Evolutionary conservation across 1,139 yeast genomes (phyloP).

Genomic region (Scheffersomyces stambukii): DNA sequence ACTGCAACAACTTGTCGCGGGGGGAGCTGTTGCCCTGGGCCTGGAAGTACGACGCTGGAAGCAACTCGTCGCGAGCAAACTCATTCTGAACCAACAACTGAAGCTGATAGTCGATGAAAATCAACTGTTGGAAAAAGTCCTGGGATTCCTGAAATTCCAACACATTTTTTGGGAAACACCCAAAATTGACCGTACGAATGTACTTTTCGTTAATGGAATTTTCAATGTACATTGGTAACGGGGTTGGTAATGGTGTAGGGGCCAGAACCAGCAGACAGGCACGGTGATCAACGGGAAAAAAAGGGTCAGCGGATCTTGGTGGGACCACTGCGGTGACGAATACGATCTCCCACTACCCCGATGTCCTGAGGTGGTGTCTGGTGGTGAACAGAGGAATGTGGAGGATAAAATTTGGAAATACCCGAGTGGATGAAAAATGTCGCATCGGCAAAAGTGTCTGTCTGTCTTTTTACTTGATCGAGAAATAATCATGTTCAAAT

Average conservation of each 20-base stretch:
- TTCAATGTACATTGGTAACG: slow-evolving; percentile 20
- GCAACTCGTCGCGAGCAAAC: slow-evolving; percentile 25
- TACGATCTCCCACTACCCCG: too few relatives aligned
- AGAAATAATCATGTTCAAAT: too few relatives aligned
- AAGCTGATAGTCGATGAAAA: slow-evolving; percentile 39
- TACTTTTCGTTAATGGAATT: slow-evolving; percentile 19
- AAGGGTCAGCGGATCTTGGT: too few relatives aligned
- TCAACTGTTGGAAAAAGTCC: slow-evolving; percentile 32
- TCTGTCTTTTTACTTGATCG: too few relatives aligned
- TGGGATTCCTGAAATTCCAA: slow-evolving; percentile 32
- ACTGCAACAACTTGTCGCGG: slow-evolving; percentile 23
- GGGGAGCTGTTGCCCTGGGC: slow-evolving; percentile 14
- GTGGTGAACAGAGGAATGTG: too few relatives aligned
- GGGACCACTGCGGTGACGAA: too few relatives aligned
- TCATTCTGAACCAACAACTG: slow-evolving; percentile 32
- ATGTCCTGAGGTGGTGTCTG: too few relatives aligned
- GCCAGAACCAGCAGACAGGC: neutral
- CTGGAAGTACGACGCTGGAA: slow-evolving; percentile 16
- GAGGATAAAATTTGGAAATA: too few relatives aligned
- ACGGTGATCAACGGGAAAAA: too few relatives aligned
- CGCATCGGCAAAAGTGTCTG: too few relatives aligned
- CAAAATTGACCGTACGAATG: slow-evolving; percentile 28
- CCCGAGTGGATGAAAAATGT: too few relatives aligned
- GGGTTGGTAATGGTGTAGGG: slow-evolving; percentile 1
- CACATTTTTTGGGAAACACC: slow-evolving; percentile 37